These are phyloP conservation scores for Talaromyces adpressus DNA, from an alignment of 495 filamentous ascomycete genomes.

Conservation along the genomic window DNA sequence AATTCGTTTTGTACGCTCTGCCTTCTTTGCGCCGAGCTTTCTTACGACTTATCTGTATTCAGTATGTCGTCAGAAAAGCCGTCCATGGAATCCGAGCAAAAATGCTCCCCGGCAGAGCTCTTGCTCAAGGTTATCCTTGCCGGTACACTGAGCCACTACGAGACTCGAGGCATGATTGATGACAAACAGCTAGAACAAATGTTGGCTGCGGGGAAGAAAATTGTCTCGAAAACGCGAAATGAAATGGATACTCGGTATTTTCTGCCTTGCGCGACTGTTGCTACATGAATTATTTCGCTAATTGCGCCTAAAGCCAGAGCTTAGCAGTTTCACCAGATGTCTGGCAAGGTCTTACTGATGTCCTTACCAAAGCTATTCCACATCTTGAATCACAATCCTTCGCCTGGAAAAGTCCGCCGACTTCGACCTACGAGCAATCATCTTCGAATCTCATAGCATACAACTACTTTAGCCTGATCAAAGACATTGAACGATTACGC, in stretches of 20 bases:
- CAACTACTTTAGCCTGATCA: conserved; percentile 66
- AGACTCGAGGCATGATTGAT: conserved; percentile 44
- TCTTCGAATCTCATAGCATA: conserved; percentile 67
- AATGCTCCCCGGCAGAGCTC: conserved; percentile 40
- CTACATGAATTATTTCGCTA: background rate
- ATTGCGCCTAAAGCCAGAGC: conserved; percentile 27
- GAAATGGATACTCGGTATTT: conserved; percentile 42
- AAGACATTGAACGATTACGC: conserved; percentile 77
- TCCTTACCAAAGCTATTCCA: conserved; percentile 53
- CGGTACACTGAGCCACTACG: conserved; percentile 43
- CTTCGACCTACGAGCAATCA: conserved; percentile 48
- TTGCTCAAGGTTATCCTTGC: conserved; percentile 42
- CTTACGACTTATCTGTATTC: conserved; percentile 8
- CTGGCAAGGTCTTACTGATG: conserved; percentile 61
- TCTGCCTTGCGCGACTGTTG: background rate
- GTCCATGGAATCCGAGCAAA: conserved; percentile 30
- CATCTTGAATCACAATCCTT: conserved; percentile 57
- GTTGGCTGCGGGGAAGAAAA: conserved; percentile 42
- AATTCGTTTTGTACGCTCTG: background rate
- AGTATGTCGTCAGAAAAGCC: conserved; percentile 17
- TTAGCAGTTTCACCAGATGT: conserved; percentile 55
- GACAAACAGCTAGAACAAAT: conserved; percentile 44
- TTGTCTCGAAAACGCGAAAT: conserved; percentile 44
- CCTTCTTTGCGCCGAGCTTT: background rate
- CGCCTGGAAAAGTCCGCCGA: conserved; percentile 49